phyloP scores from a whole-genome alignment of 2,329 filamentous ascomycete species.

The Colletotrichum shisoi region DNA sequence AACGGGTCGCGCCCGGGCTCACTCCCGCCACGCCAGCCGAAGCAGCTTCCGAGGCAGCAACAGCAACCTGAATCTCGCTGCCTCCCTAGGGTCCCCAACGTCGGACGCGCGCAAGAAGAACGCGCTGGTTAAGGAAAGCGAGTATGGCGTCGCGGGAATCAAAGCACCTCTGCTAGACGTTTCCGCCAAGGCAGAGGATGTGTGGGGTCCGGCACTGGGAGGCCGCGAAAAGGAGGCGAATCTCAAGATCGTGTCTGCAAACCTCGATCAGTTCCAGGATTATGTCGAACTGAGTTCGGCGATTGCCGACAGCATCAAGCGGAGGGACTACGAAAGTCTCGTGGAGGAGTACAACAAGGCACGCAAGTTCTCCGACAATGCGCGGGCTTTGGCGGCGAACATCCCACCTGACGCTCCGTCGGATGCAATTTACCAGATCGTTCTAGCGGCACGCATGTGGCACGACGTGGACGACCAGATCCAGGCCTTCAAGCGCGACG shows the following conservation, averaged over 20 bases:
- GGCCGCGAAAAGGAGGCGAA: constrained; percentile 90
- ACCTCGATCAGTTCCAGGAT: constrained; percentile 80
- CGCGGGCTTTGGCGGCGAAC: constrained; percentile 69
- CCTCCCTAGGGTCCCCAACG: constrained; percentile 47
- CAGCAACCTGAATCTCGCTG: constrained; percentile 49
- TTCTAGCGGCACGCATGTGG: constrained; percentile 94
- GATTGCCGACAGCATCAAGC: constrained; percentile 84
- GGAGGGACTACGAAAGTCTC: constrained; percentile 87
- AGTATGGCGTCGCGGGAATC: constrained; percentile 88
- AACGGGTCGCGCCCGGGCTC: constrained; percentile 53
- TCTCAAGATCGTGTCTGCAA: constrained; percentile 77
- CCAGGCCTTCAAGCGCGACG: constrained; percentile 83
- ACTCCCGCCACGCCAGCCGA: constrained; percentile 73
- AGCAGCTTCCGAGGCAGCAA: constrained; percentile 68
- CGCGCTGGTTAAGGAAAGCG: constrained; percentile 88
- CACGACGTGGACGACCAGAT: constrained; percentile 89
- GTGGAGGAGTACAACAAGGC: constrained; percentile 87
- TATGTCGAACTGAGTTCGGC: constrained; percentile 82
- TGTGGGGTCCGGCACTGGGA: constrained; percentile 93
- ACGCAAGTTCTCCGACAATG: constrained; percentile 81
- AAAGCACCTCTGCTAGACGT: constrained; percentile 88
- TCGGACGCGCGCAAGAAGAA: constrained; percentile 79
- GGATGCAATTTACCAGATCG: constrained; percentile 82
- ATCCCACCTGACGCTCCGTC: constrained; percentile 66
- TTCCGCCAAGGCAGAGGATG: constrained; percentile 91